These are phyloP conservation scores for Penicillium sp. DNA, from an alignment of 2,329 filamentous ascomycete genomes.

Conservation along the genomic window DNA sequence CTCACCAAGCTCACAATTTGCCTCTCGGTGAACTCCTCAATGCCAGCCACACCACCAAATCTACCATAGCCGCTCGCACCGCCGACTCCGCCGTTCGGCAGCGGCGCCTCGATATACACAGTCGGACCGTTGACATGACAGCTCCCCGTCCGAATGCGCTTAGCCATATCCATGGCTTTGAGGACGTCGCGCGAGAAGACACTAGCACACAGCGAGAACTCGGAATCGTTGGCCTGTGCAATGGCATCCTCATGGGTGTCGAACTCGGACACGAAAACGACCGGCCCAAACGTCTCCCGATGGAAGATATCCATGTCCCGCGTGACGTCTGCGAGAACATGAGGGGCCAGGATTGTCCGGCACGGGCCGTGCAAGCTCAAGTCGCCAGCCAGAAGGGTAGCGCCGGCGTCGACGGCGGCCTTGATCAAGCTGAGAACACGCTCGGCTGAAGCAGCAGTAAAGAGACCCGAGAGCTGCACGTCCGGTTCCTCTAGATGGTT, in stretches of 20 bases:
- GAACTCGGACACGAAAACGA: constrained; percentile 5
- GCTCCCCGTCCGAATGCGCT: constrained; percentile 17
- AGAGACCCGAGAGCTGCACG: constrained; percentile 13
- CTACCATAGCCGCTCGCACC: constrained; percentile 41
- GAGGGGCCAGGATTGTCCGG: constrained; percentile 1
- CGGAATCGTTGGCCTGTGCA: constrained; percentile 4
- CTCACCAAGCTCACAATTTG: constrained; percentile 33
- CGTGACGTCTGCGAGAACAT: constrained; percentile 3
- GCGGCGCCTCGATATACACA: constrained; percentile 42
- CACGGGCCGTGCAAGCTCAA: constrained; percentile 1
- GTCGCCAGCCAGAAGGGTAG: constrained; percentile 7
- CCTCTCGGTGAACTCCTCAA: constrained; percentile 16
- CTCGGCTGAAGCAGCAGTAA: constrained; percentile 5
- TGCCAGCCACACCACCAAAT: constrained; percentile 24
- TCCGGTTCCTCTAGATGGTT: constrained; percentile 10
- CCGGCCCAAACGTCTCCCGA: constrained; percentile 6
- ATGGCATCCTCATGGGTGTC: constrained; percentile 8
- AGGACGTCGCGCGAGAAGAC: constrained; percentile 9
- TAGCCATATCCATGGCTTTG: constrained; percentile 6
- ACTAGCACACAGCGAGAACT: constrained; percentile 9
- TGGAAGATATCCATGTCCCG: constrained; percentile 8
- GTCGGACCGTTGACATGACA: constrained; percentile 46
- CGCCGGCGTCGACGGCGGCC: constrained; percentile 2
- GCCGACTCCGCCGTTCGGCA: constrained; percentile 43
- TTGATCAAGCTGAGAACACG: constrained; percentile 8